Base-by-base conservation (phyloP, 1,139 yeast species). In the Diutina scorzettiae region DNA sequence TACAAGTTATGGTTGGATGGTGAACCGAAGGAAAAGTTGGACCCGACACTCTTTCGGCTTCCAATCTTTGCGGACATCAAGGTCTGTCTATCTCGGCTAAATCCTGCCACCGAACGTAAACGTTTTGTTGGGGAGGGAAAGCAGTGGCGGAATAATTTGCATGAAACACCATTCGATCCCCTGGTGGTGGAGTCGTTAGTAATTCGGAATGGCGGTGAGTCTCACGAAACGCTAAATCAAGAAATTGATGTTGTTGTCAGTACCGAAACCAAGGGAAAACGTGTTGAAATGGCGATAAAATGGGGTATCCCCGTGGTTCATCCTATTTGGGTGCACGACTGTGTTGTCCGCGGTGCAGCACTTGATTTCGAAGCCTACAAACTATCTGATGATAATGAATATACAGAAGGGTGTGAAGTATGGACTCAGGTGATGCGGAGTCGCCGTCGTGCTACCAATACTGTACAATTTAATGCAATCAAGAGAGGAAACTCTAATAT, bases 271-370 rank as follows among this genome's bases (percentile, higher is more conserved):
- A 52, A 59, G 17, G 95, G 95, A 0, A 72, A 71, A 45, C 64
- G 93, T 47, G 81, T 69, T 52, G 63, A 62, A 24, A 78, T 73
- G 55, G 87, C 91, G 1, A 45, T 66, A 6, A 78, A 76, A 52
- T 81, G 91, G 89, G 66, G 65, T 5, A 72, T 78, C 3, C 81
- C 84, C 1, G 71, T 78, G 1, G 74, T 85, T 3, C 87, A 82
- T 54, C 91, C 93, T 0, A 60, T 73, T 42, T 87, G 94, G 93
- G 58, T 87, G 3, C 52, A 70, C 18, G 85, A 84, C 54, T 75
- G 84, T 40, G 55, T 76, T 3, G 62, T 66, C 39, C 63, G 95
- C 47, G 75, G 73, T 3, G 86, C 85, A 0, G 64, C 76, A 2
- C 56, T 85, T 42, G 72, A 71, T 24, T 65, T 63, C 42, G 60